These are phyloP conservation scores for Suillus tomentosus DNA, from an alignment of 768 basidiomycete genomes.

Conservation along the genomic window DNA sequence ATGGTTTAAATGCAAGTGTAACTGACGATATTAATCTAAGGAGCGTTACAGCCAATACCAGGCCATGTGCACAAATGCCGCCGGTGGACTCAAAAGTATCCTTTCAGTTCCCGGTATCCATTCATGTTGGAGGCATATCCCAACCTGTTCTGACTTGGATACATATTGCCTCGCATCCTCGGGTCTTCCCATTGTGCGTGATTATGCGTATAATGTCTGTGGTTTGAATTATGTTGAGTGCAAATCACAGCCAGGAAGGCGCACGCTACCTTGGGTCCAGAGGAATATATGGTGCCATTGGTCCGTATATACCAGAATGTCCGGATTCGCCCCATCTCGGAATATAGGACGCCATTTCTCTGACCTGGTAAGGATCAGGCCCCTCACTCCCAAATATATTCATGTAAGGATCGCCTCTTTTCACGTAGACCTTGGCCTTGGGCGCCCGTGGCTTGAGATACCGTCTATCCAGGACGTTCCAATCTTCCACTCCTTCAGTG, in stretches of 20 bases:
- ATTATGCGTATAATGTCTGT: not conserved
- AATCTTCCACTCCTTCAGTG: not conserved
- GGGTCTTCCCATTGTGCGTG: not conserved
- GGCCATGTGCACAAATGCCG: not conserved
- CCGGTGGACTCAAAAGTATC: not conserved
- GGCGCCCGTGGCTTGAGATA: not conserved
- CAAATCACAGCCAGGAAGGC: not conserved
- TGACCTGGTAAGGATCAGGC: not conserved
- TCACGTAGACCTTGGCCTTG: not conserved
- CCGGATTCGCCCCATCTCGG: not conserved
- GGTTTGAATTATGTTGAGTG: not conserved
- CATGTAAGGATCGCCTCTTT: not conserved
- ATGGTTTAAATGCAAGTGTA: not conserved
- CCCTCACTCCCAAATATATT: not conserved
- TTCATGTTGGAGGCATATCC: not conserved
- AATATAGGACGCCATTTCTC: not conserved
- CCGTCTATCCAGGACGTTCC: not conserved
- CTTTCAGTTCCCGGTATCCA: not conserved
- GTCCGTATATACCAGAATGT: not conserved
- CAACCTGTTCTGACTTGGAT: not conserved
- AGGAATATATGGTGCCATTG: not conserved
- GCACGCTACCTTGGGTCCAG: conserved; percentile 1
- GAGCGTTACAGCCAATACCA: not conserved
- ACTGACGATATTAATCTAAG: not conserved
- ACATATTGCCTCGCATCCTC: not conserved